Conservation (phyloP, 768 basidiomycete species). For the Asterophora lycoperdoides region DNA sequence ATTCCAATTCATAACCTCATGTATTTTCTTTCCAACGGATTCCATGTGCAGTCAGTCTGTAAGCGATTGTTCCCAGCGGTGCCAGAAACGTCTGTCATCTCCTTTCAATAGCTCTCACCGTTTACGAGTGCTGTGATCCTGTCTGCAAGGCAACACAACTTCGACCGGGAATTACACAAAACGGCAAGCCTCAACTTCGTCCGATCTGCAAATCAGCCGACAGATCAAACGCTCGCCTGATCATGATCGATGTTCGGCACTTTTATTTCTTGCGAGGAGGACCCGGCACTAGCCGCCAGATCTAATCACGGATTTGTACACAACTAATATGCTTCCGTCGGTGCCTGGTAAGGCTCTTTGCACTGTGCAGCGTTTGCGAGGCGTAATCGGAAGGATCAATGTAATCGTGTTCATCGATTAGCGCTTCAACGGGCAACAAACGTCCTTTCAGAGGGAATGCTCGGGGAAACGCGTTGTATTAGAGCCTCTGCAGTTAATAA, state of each 20-base stretch:
- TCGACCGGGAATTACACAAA: slow-evolving; percentile 8
- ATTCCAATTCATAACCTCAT: neutral
- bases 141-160: slow-evolving; percentile 13
- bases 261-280: slow-evolving; percentile 18
- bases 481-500: too few species aligned
- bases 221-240: slow-evolving; percentile 19
- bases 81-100: neutral
- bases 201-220: slow-evolving; percentile 26
- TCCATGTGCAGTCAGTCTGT: too few species aligned
- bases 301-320: slow-evolving; percentile 17
- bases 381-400: neutral
- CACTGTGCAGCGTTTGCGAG: neutral
- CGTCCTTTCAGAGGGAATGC: neutral
- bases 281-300: slow-evolving; percentile 18
- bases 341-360: slow-evolving; percentile 21
- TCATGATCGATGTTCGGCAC: slow-evolving; percentile 34
- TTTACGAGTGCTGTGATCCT: slow-evolving; percentile 7
- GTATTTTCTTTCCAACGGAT: too few species aligned
- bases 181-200: slow-evolving; percentile 10
- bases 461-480: neutral
- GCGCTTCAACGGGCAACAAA: neutral
- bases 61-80: neutral
- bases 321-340: slow-evolving; percentile 25
- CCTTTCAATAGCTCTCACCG: neutral
- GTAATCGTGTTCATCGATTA: slow-evolving; percentile 6